Percentiles rank a stretch among this genome's conserved stretches.
Evolutionary conservation across 164 flowering plant genomes (phyloP).

Genomic region (Chimonanthus praecox): DNA sequence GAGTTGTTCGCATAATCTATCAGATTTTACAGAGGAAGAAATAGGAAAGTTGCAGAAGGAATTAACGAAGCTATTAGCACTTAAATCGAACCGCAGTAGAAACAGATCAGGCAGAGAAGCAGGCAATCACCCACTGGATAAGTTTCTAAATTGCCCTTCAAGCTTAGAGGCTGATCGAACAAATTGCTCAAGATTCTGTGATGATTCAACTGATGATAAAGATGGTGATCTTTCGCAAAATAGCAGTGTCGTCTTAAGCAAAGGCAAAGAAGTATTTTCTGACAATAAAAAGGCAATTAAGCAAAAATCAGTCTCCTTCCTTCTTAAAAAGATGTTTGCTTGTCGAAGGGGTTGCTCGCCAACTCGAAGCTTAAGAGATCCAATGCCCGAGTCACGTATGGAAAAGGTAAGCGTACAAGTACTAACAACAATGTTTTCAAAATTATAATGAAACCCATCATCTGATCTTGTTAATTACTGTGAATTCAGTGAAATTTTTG

Average conservation of each 20-base stretch:
- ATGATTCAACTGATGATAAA: constrained; percentile 19
- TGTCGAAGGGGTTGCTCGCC: constrained; percentile 51
- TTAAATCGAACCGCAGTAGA: constrained; percentile 34
- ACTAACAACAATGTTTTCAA: constrained; percentile 7
- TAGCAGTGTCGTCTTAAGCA: constrained; percentile 44
- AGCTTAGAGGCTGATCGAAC: constrained; percentile 72
- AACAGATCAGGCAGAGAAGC: constrained; percentile 17
- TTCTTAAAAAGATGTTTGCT: constrained; percentile 67
- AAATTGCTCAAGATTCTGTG: constrained; percentile 11
- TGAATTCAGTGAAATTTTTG: too few relatives aligned
- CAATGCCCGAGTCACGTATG: constrained; percentile 64
- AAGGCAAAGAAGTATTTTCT: constrained; percentile 47
- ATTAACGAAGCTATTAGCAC: constrained; percentile 43
- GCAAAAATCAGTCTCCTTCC: constrained; percentile 60
- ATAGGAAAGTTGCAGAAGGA: constrained; percentile 58
- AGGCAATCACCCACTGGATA: constrained; percentile 63
- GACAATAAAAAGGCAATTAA: constrained; percentile 43
- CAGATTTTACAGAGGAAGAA: constrained; percentile 82
- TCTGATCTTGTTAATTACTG: too few relatives aligned
- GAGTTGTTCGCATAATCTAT: neutral
- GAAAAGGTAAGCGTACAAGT: constrained; percentile 50
- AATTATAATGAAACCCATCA: too few relatives aligned
- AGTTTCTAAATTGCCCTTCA: constrained; percentile 88
- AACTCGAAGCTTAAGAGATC: constrained; percentile 50
- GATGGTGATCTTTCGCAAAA: constrained; percentile 24